Base-by-base conservation (phyloP, 129 eudicot species). In the Flaveria bidentis region DNA sequence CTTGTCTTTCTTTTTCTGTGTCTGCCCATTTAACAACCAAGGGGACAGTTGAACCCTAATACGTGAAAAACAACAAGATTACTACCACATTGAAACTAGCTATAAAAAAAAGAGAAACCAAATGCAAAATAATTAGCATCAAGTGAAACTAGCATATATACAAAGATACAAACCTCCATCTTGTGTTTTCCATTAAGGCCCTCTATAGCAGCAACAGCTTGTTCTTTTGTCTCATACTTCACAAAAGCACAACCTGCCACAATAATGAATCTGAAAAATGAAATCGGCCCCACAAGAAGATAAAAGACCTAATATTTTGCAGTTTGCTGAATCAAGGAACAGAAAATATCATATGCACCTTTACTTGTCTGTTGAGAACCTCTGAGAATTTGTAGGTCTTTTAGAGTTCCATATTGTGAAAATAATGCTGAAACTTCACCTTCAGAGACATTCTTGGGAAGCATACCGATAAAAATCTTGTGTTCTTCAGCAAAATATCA, bases 21-120 rank as follows among this genome's bases (percentile, higher is more conserved):
- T 95, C 99, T 9, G 99, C 99, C 99, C 99, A 95, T 80, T 95
- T 95, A 71, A 95, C 99, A 75, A 95, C 99, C 88, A 95, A 89
- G 74, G 99, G 97, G 22, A 95, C 96, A 78, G 86, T 83, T 79
- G 97, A 89, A 71, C 94, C 97, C 99, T 91, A 58, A 76, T 67
- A 65, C 66, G 13, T 30, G 12, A 79, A 30, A 28, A 17, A 60
- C 23, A 73, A 55, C 61, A 44, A 30, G 41, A 72, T 69, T 39
- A 52, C 23, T 78, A 52, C 57, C 17, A 42, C 42, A 69, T 2
- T 17, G 33, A 44, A 47, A 77, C 56, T 61, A 17, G 47, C 50
- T 63, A 30, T 26, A 55, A n/a, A 10, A 75, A 30, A 66, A 72
- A 13, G 3, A 10, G 9, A 28, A 36, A 33, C 39, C 14, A 36